Evolutionary conservation across 2,329 filamentous ascomycete species (phyloP).

Genomic region (Aureobasidium leucospermi): DNA sequence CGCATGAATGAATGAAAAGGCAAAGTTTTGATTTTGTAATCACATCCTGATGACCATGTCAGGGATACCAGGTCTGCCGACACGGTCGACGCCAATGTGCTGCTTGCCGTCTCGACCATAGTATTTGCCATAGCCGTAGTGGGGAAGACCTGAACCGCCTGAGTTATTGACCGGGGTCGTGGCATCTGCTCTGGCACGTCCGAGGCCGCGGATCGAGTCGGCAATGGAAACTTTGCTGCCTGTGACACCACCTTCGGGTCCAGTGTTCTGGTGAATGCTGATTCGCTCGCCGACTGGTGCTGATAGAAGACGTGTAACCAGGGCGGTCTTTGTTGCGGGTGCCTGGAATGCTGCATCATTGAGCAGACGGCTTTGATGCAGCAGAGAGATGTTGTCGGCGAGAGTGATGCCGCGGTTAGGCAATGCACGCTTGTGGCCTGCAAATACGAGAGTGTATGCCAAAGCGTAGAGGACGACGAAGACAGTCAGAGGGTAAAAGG

Average conservation of each 20-base stretch:
- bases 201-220: constrained; percentile 27
- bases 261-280: constrained; percentile 20
- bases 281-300: constrained; percentile 42
- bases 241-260: constrained; percentile 16
- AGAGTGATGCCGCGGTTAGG: constrained; percentile 67
- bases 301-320: constrained; percentile 61
- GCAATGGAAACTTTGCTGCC: constrained; percentile 23
- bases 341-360: constrained; percentile 66
- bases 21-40: background rate
- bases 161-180: background rate
- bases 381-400: constrained; percentile 69
- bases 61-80: constrained; percentile 36
- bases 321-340: constrained; percentile 57
- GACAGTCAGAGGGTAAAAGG: constrained; percentile 63
- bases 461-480: constrained; percentile 64
- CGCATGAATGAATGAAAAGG: background rate
- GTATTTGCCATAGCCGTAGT: constrained; percentile 52
- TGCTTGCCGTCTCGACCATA: constrained; percentile 52
- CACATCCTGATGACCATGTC: constrained; percentile 12
- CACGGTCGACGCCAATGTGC: constrained; percentile 53
- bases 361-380: constrained; percentile 64
- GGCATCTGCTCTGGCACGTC: constrained; percentile 21
- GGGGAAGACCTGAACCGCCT: constrained; percentile 22
- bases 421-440: constrained; percentile 53
- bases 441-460: constrained; percentile 51